These are phyloP conservation scores for Cladophialophora carrionii DNA, from an alignment of 2,329 filamentous ascomycete genomes.

Conservation along the genomic window DNA sequence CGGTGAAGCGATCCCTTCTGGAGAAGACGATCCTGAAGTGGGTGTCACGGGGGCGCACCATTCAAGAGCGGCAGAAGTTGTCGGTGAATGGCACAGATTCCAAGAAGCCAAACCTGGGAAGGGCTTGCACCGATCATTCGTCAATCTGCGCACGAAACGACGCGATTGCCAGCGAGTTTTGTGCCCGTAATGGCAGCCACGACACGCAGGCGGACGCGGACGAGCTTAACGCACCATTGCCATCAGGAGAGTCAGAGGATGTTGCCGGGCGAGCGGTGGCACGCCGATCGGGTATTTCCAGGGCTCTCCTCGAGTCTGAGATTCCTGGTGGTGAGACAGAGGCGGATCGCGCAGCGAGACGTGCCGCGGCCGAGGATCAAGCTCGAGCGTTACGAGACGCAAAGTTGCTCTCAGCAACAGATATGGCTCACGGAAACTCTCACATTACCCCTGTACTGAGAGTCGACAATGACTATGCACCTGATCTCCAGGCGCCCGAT, in stretches of 20 bases:
- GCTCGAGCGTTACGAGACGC: slow-evolving; percentile 59
- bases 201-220: neutral
- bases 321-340: slow-evolving; percentile 41
- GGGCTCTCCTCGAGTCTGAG: slow-evolving; percentile 39
- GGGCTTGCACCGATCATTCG: slow-evolving; percentile 31
- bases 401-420: slow-evolving; percentile 56
- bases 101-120: slow-evolving; percentile 16
- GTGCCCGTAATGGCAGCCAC: slow-evolving; percentile 7
- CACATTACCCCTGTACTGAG: neutral
- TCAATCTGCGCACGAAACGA: slow-evolving; percentile 36
- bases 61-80: neutral
- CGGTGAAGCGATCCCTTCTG: slow-evolving; percentile 68
- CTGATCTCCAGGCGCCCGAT: neutral
- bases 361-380: slow-evolving; percentile 59
- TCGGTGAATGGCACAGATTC: neutral
- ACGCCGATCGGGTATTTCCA: slow-evolving; percentile 38
- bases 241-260: slow-evolving; percentile 34
- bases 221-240: neutral
- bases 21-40: slow-evolving; percentile 74
- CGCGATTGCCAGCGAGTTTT: slow-evolving; percentile 31
- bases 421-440: slow-evolving; percentile 28
- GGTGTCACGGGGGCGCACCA: slow-evolving; percentile 46
- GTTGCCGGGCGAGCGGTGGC: slow-evolving; percentile 39
- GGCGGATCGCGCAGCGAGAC: slow-evolving; percentile 51
- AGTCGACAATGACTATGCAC: neutral